Evolutionary conservation across 202 grass and related monocot genomes (phyloP).

Genomic region (Eragrostis tef): DNA sequence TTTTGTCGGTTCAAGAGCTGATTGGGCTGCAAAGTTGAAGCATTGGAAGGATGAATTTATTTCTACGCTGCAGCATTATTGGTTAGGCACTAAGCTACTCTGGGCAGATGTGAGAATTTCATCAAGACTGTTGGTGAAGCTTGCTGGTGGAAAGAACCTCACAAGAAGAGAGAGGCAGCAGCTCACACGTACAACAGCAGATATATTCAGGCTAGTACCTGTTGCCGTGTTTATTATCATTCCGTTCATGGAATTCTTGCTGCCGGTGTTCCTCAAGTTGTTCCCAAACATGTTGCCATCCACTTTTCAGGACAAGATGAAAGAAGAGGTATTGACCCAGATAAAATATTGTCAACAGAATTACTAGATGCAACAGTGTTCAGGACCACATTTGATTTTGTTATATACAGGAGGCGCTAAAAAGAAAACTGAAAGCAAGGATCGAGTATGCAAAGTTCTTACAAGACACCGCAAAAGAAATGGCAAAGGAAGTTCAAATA

Average conservation of each 20-base stretch:
- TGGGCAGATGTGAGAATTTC: conserved; percentile 77
- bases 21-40: conserved; percentile 76
- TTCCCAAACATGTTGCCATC: conserved; percentile 92
- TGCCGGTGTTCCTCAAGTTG: conserved; percentile 82
- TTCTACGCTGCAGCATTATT: conserved; percentile 77
- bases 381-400: conserved; percentile 33
- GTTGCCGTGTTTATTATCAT: conserved; percentile 77
- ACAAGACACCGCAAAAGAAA: conserved; percentile 94
- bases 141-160: conserved; percentile 73
- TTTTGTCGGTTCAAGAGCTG: conserved; percentile 60
- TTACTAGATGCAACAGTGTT: conserved; percentile 19
- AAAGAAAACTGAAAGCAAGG: conserved; percentile 87
- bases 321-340: conserved; percentile 63
- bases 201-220: conserved; percentile 79
- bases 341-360: neutral
- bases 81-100: conserved; percentile 70
- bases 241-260: conserved; percentile 86
- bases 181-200: conserved; percentile 69
- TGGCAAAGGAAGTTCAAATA: conserved; percentile 87
- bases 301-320: conserved; percentile 82
- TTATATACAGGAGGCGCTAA: conserved; percentile 73
- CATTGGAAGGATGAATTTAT: conserved; percentile 86
- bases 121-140: conserved; percentile 75
- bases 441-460: conserved; percentile 96
- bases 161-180: conserved; percentile 77